Evolutionary conservation across 768 basidiomycete species (phyloP).

Genomic region (Scleroderma bovista): DNA sequence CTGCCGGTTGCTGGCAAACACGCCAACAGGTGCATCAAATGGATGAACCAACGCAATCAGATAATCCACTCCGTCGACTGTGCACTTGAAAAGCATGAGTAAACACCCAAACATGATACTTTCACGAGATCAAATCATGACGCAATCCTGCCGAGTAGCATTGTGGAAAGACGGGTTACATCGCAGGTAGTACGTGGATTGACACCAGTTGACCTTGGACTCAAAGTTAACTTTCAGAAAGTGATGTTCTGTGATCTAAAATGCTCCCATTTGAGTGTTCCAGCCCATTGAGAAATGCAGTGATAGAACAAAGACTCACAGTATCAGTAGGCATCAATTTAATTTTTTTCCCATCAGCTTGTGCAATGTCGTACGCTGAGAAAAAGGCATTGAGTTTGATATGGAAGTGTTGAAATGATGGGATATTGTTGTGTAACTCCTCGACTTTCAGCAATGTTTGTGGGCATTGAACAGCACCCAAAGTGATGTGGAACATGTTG

Average conservation of each 20-base stretch:
- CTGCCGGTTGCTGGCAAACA: conserved; percentile 5
- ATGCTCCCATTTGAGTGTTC: neutral
- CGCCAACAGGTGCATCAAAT: conserved; percentile 10
- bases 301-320: neutral
- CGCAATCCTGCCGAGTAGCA: conserved; percentile 13
- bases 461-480: neutral
- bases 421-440: neutral
- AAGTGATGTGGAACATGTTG: neutral
- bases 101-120: conserved; percentile 16
- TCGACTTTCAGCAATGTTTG: neutral
- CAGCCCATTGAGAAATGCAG: neutral
- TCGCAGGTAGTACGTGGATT: conserved; percentile 7
- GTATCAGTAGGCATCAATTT: neutral
- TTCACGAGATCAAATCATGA: conserved; percentile 19
- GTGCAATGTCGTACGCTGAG: neutral
- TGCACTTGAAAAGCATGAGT: conserved; percentile 13
- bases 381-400: neutral
- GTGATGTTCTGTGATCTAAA: neutral
- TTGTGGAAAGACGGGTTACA: conserved; percentile 13
- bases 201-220: conserved; percentile 12
- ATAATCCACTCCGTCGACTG: conserved; percentile 3
- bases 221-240: conserved; percentile 12
- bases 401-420: no score
- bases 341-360: neutral
- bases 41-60: conserved; percentile 15